Evolutionary conservation across 805 yeast species (phyloP).

Genomic region (Saturnispora dispora): DNA sequence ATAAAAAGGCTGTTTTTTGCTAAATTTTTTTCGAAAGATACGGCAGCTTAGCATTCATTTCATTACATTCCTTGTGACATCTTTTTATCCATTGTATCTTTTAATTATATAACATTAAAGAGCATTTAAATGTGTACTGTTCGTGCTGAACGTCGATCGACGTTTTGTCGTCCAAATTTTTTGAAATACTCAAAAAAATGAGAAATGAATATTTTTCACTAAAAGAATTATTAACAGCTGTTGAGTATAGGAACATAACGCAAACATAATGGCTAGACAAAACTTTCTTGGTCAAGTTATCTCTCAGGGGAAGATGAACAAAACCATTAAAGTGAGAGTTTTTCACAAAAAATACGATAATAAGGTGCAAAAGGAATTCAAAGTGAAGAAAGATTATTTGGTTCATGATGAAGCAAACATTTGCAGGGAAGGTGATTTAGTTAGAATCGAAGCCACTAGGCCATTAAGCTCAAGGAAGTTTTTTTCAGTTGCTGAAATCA

Average conservation of each 20-base stretch:
- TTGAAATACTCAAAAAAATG: not conserved
- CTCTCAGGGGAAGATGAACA: constrained; percentile 93
- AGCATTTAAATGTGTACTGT: not conserved
- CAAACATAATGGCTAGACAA: constrained; percentile 64
- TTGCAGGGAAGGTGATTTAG: constrained; percentile 92
- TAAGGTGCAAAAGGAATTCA: constrained; percentile 62
- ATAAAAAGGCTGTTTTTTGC: not conserved
- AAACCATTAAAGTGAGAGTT: constrained; percentile 89
- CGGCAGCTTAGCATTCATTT: not conserved
- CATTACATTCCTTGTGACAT: not conserved
- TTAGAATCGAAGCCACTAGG: constrained; percentile 82
- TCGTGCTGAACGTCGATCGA: not conserved
- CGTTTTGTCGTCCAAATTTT: not conserved
- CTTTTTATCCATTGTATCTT: not conserved
- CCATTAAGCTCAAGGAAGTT: constrained; percentile 74
- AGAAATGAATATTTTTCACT: not conserved
- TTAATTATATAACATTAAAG: not conserved
- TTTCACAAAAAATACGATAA: constrained; percentile 67
- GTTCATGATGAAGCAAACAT: constrained; percentile 92
- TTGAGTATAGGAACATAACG: not conserved
- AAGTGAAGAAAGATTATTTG: constrained; percentile 71
- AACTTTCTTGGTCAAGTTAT: constrained; percentile 88
- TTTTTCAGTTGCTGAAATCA: constrained; percentile 88
- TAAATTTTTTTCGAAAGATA: not conserved
- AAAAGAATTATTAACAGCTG: not conserved